phyloP scores from a whole-genome alignment of 169 alveolate genomes.

The Cryptosporidium sp. region DNA sequence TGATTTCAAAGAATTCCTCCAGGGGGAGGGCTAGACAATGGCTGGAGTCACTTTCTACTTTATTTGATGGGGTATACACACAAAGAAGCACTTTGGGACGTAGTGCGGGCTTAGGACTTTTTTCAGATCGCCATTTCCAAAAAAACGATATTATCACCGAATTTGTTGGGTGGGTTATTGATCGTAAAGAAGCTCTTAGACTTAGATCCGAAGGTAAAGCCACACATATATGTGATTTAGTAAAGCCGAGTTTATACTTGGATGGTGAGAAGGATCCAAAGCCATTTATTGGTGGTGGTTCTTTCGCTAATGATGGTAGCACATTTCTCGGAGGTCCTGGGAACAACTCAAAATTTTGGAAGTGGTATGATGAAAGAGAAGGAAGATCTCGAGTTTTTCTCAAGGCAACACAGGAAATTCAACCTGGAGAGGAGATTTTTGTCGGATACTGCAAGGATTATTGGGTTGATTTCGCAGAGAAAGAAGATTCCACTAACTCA shows the following conservation, averaged over 20 bases:
- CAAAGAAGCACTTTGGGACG: slow-evolving; percentile 81
- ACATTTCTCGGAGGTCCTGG: slow-evolving; percentile 82
- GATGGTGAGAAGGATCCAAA: slow-evolving; percentile 80
- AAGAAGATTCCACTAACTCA: slow-evolving; percentile 25
- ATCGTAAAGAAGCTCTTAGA: slow-evolving; percentile 78
- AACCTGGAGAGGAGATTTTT: slow-evolving; percentile 78
- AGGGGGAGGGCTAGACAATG: slow-evolving; percentile 57
- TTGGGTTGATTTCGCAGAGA: slow-evolving; percentile 78
- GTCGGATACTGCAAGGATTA: slow-evolving; percentile 79
- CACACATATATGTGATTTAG: slow-evolving; percentile 79
- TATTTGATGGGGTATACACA: slow-evolving; percentile 79
- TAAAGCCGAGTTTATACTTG: slow-evolving; percentile 79
- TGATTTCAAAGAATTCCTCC: not conserved
- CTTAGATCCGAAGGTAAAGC: slow-evolving; percentile 78
- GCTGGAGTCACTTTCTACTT: slow-evolving; percentile 72
- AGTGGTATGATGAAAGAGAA: slow-evolving; percentile 81
- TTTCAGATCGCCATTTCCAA: slow-evolving; percentile 76
- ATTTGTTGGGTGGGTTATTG: slow-evolving; percentile 82
- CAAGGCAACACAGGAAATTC: slow-evolving; percentile 78
- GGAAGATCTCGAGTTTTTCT: slow-evolving; percentile 81
- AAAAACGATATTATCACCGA: slow-evolving; percentile 78
- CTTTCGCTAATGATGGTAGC: slow-evolving; percentile 81
- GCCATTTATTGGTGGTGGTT: slow-evolving; percentile 80
- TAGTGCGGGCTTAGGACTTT: slow-evolving; percentile 79
- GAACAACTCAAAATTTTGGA: slow-evolving; percentile 78